Conservation (phyloP, 148 eudicot species). For the Chenopodium suecicum region DNA sequence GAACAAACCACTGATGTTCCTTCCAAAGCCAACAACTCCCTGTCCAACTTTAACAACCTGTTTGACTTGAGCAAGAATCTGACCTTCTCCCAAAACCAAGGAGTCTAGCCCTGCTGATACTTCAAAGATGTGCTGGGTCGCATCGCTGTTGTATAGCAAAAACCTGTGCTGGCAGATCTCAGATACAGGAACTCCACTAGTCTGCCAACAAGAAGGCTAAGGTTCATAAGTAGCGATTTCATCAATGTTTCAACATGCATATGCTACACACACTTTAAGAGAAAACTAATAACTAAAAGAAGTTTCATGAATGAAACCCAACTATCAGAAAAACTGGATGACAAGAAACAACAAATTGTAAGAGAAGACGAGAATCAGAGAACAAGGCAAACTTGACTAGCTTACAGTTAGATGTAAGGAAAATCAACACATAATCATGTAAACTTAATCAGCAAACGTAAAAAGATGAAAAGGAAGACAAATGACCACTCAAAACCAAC, state of each 20-base stretch:
- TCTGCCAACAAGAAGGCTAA: slow-evolving; percentile 42
- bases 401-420: background rate
- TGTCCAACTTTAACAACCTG: slow-evolving; percentile 95
- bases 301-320: background rate
- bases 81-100: slow-evolving; percentile 92
- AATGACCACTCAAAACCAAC: background rate
- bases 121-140: slow-evolving; percentile 91
- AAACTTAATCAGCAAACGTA: background rate
- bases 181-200: slow-evolving; percentile 80
- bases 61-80: slow-evolving; percentile 94
- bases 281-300: background rate
- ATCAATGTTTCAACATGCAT: background rate
- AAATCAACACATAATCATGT: background rate
- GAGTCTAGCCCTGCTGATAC: slow-evolving; percentile 98
- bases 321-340: background rate
- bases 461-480: background rate
- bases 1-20: slow-evolving; percentile 90
- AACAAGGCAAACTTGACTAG: too few relatives aligned
- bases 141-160: slow-evolving; percentile 76
- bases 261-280: background rate
- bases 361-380: too few relatives aligned
- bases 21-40: slow-evolving; percentile 87
- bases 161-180: slow-evolving; percentile 86
- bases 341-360: background rate
- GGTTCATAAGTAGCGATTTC: background rate